Conservation (phyloP, 1,139 yeast species). For the Blastobotrys malaysiensis region DNA sequence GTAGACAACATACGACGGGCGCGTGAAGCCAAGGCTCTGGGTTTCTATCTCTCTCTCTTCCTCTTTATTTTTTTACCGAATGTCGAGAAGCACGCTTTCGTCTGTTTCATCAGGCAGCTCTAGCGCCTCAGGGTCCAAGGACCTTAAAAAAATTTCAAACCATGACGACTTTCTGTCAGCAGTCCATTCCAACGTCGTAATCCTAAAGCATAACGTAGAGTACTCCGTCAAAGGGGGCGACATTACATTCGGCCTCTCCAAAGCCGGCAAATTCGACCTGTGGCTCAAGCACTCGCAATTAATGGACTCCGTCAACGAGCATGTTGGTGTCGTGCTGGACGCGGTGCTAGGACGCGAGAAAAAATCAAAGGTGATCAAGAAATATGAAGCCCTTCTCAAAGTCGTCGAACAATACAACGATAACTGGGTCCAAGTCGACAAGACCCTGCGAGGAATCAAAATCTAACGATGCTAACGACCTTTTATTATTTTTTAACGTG, state of each 20-base stretch:
- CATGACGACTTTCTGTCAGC: neutral
- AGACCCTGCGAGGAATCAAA: conserved; percentile 2
- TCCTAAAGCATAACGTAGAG: neutral
- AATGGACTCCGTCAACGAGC: conserved; percentile 6
- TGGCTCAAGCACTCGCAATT: conserved; percentile 11
- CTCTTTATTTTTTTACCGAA: no score
- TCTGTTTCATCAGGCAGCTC: neutral
- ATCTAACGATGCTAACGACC: neutral
- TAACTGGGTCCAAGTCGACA: conserved; percentile 11
- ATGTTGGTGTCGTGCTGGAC: conserved; percentile 7
- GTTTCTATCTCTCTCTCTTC: neutral
- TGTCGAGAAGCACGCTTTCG: neutral
- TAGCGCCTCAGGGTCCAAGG: neutral
- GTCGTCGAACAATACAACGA: conserved; percentile 7
- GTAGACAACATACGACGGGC: neutral
- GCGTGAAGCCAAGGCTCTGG: no score
- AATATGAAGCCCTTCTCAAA: conserved; percentile 5
- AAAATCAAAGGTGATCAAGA: conserved; percentile 7
- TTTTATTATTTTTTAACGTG: neutral
- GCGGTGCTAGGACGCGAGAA: conserved; percentile 9
- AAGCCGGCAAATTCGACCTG: conserved; percentile 10
- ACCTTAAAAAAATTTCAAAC: neutral
- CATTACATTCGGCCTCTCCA: conserved; percentile 9
- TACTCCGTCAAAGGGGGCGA: conserved; percentile 4
- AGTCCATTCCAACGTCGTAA: neutral